Evolutionary conservation across 2,329 filamentous ascomycete species (phyloP).

Genomic region (Phyllosticta citribraziliensis): DNA sequence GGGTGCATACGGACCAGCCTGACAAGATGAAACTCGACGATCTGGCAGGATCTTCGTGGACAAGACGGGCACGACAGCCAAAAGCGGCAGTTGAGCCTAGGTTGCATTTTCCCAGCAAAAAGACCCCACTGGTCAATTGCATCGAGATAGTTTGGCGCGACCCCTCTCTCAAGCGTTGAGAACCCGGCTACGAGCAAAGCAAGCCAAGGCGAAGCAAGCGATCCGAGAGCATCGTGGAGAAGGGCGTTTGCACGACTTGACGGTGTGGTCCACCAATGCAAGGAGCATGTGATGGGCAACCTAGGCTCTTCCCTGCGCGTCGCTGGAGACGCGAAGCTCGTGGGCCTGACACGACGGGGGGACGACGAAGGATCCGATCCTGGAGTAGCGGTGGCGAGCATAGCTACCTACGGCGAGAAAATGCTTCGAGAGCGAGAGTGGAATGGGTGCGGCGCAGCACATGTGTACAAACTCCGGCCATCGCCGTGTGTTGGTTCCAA

Average conservation of each 20-base stretch:
- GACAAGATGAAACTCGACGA: slow-evolving; percentile 1
- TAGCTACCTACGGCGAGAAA: neutral
- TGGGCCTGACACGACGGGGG: neutral
- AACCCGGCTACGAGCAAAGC: neutral
- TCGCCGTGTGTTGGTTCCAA: neutral
- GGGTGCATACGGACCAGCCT: neutral
- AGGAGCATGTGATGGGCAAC: neutral
- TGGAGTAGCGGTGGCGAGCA: slow-evolving; percentile 3
- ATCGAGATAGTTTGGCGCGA: neutral
- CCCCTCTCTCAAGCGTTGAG: neutral
- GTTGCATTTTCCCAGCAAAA: slow-evolving; percentile 5
- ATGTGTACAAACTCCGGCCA: neutral
- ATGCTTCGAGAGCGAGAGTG: neutral
- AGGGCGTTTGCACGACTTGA: neutral
- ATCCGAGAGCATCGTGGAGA: slow-evolving; percentile 10
- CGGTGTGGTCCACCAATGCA: neutral
- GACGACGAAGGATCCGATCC: slow-evolving; percentile 9
- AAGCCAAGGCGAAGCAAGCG: slow-evolving; percentile 6
- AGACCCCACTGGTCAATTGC: slow-evolving; percentile 1
- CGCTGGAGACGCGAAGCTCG: neutral
- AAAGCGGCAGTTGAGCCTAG: slow-evolving; percentile 5
- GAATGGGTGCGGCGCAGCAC: neutral
- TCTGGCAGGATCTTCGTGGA: neutral
- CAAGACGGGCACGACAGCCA: neutral
- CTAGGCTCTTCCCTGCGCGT: neutral